Evolutionary conservation across 2,329 filamentous ascomycete species (phyloP), one percentile per base, ranked within the genome.

Genomic region (Tympanopsis confertula): DNA sequence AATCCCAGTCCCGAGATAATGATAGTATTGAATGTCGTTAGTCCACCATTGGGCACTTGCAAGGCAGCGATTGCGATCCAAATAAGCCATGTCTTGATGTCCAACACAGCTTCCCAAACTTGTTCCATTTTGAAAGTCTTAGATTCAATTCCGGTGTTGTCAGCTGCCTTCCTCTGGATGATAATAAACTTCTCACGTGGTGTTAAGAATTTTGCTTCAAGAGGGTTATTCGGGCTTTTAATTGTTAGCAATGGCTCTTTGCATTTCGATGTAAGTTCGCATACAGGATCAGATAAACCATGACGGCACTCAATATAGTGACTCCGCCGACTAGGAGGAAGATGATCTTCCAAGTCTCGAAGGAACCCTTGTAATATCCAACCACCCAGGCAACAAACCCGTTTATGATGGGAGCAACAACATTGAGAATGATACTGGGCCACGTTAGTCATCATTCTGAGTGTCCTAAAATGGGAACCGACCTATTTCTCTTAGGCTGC

Each of bases 291-390:
- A 42, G 37, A 29, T 38, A 47, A 13, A 49, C 45, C 2, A 50
- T 40, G 4, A 36, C 38, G 3, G 47, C 41, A 47, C 48, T 50
- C 14, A 45, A 19, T 13, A 43, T 42, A 1, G 47, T 51, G 15
- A 52, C 42, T 10, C 32, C 41, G 13, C 49, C 47, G 14, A 49
- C 37, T 17, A 47, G 41, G n/a, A 52, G 14, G 36, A 51, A 51
- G 13, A 52, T 48, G 24, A 45, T 47, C 37, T 51, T 51, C 49
- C 49, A 52, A 2, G 46, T 40, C 5, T 42, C 38, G n/a, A 46
- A 47, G 7, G 26, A 17, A 13, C 46, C 45, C 12, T 44, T 22
- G 35, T 49, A 40, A 36, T 49, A 49, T 36, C 48, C 41, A 22
- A 48, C 44, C 13, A 38, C 40, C 44, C 47, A 50, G 13, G 44